Evolutionary conservation across 176 grass and related monocot species (phyloP), one percentile per base, ranked within the genome.

Genomic region (Phragmites australis): DNA sequence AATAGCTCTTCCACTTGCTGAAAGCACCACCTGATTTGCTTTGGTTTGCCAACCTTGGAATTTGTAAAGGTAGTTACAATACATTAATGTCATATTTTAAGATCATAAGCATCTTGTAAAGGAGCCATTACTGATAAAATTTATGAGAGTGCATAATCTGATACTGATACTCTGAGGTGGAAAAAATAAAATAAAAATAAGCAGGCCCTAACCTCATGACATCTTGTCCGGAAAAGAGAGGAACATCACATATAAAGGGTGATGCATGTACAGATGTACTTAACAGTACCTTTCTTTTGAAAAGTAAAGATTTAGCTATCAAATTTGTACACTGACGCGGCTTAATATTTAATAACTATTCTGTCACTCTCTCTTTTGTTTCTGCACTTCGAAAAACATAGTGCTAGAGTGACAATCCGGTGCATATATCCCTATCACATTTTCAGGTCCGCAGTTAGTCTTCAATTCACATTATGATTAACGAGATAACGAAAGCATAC

Each of bases 1-100:
- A 85, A 42, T 63, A 76, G 64, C 67, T 50, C 25, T 54, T 55
- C 83, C 83, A 80, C 47, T 80, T 21, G 39, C 57, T 37, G 8
- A 22, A 72, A 79, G 40, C 37, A 32, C 4, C 8, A 64, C 46
- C 57, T 79, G 11, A 49, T 64, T 63, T 63, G 23, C 45, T 62
- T 52, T 78, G 17, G 6, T 65, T 74, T 55, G 46, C 57, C 47
- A 73, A 73, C 73, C 46, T 8, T 44, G 21, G 67, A 65, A 79
- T 69, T 44, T 8, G 23, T 34, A 79, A 78, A 77, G 50, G 67
- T 16, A 57, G 71, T 25, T 57, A 17, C 18, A 47, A 47, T 58
- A 58, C 10, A 46, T n/a, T 13, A 19, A 43, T 31, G 39, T 0
- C 0, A 19, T 58, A n/a, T 10, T 69, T 59, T 37, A 70, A 71